A percentile compares a stretch with the other conserved stretches of the same genome.
These are phyloP conservation scores for Paspalum vaginatum DNA, from an alignment of 176 grass and related monocot genomes.

Conservation along the genomic window DNA sequence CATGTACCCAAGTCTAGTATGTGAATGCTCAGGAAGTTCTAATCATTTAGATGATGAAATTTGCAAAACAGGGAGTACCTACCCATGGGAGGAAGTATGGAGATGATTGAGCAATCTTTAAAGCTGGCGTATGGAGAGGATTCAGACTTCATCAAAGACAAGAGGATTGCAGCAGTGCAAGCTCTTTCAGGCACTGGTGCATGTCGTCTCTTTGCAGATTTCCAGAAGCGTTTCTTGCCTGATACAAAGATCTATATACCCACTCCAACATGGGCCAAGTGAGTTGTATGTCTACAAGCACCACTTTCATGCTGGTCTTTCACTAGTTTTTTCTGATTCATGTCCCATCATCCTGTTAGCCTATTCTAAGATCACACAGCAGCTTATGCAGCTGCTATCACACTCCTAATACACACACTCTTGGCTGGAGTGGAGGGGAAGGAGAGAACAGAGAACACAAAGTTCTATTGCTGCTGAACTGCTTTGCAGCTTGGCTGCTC, in stretches of 20 bases:
- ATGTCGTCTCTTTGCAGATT: slow-evolving; percentile 89
- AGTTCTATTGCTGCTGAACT: too few species aligned
- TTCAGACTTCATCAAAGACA: slow-evolving; percentile 85
- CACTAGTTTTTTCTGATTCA: background rate
- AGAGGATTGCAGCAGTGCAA: slow-evolving; percentile 82
- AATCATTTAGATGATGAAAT: background rate
- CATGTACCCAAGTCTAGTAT: too few species aligned
- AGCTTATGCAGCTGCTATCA: too few species aligned
- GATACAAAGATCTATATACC: slow-evolving; percentile 92
- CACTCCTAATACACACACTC: too few species aligned
- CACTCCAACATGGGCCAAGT: slow-evolving; percentile 88
- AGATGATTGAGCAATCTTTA: slow-evolving; percentile 78
- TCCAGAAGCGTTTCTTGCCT: slow-evolving; percentile 82
- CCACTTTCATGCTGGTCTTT: background rate
- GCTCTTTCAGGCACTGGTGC: slow-evolving; percentile 90
- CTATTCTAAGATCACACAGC: too few species aligned
- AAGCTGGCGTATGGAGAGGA: slow-evolving; percentile 88
- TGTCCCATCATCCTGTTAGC: too few species aligned
- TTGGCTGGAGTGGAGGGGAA: too few species aligned
- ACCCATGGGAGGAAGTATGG: slow-evolving; percentile 86
- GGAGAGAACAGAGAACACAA: too few species aligned
- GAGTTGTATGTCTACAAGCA: slow-evolving; percentile 29
- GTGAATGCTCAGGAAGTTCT: too few species aligned
- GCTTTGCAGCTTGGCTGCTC: too few species aligned
- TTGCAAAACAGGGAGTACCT: slow-evolving; percentile 78